phyloP scores from a whole-genome alignment of 2,329 filamentous ascomycete species.

The Colletotrichum musae region DNA sequence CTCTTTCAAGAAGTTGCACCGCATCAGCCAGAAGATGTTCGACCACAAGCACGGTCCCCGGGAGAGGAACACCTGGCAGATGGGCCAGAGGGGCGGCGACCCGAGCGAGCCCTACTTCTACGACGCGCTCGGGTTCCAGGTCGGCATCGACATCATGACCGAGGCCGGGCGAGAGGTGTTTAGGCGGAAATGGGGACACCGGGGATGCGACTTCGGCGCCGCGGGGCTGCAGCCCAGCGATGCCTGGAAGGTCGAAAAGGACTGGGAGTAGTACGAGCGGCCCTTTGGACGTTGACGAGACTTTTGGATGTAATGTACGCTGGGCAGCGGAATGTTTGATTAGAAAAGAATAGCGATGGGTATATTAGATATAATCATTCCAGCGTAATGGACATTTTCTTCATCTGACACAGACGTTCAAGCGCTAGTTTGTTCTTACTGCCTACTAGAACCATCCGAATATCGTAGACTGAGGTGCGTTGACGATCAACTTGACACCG shows the following conservation, averaged over 20 bases:
- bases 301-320: too few species aligned
- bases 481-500: too few species aligned
- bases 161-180: constrained; percentile 60
- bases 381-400: too few species aligned
- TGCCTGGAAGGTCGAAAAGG: constrained; percentile 61
- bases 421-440: too few species aligned
- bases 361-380: too few species aligned
- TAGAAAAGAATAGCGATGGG: too few species aligned
- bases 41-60: constrained; percentile 57
- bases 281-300: not conserved
- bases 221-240: constrained; percentile 57
- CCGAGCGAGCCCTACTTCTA: constrained; percentile 67
- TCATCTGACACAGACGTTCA: too few species aligned
- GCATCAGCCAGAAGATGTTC: constrained; percentile 54
- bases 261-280: constrained; percentile 49
- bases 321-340: too few species aligned
- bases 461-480: too few species aligned
- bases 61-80: constrained; percentile 67
- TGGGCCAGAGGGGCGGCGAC: constrained; percentile 64
- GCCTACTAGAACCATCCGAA: too few species aligned
- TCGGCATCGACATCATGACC: constrained; percentile 60
- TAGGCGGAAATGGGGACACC: constrained; percentile 62
- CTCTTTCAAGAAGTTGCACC: constrained; percentile 25
- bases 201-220: constrained; percentile 57
- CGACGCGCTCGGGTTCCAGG: constrained; percentile 59